These are phyloP conservation scores for Aegilops bicornis DNA, from an alignment of 176 grass and related monocot species.

Conservation along the genomic window DNA sequence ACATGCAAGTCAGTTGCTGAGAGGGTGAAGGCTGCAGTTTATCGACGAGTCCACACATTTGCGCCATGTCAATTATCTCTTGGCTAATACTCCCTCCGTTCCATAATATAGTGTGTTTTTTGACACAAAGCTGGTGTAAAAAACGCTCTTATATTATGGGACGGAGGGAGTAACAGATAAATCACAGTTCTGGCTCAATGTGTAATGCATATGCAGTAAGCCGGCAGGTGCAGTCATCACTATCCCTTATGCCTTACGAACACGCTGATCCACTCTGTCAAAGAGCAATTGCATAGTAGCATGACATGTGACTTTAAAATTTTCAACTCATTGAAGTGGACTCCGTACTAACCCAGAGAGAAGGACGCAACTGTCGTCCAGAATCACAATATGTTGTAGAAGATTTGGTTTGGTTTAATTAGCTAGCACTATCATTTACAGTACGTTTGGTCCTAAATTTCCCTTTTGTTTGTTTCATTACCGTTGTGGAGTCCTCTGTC, in stretches of 20 bases:
- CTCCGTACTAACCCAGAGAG: background rate
- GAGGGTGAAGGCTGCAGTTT: background rate
- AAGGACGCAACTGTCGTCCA: background rate
- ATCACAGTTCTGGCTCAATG: background rate
- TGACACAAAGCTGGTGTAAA: too few relatives aligned
- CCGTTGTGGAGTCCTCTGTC: background rate
- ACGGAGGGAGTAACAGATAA: background rate
- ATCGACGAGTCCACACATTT: background rate
- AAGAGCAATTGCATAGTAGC: background rate
- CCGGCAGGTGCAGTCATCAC: background rate
- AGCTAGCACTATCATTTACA: background rate
- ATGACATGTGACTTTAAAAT: background rate
- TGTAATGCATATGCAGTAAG: background rate
- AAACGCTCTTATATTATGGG: too few relatives aligned
- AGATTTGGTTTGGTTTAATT: slow-evolving; percentile 20
- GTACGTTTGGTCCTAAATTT: background rate
- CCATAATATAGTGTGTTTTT: too few relatives aligned
- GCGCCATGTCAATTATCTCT: background rate
- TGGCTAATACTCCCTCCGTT: background rate
- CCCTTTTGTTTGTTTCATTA: background rate
- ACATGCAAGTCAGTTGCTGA: background rate
- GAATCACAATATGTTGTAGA: background rate
- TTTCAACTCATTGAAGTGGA: background rate
- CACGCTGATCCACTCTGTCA: background rate
- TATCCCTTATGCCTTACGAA: background rate